Evolutionary conservation across 768 basidiomycete species (phyloP), one percentile per base, ranked within the genome.

Genomic region (Tulasnella sp.): DNA sequence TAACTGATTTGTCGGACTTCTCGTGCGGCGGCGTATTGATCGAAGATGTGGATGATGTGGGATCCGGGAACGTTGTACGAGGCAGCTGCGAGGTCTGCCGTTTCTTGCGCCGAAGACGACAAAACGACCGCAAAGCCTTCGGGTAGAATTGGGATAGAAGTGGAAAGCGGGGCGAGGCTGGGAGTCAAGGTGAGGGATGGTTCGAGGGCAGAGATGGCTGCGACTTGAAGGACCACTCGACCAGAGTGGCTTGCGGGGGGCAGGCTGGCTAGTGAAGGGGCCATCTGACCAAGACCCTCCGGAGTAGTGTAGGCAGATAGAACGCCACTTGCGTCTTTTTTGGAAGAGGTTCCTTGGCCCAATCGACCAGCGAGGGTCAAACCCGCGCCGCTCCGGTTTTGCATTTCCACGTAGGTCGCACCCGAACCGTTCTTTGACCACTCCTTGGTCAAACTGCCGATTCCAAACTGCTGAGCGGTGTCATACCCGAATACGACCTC

Each of bases 21-120:
- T 34, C 97, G 90, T 40, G 90, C 86, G 39, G 90, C 86, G 78
- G 89, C 89, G 81, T 93, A 87, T 79, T 97, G 93, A 83, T 99
- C 96, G 81, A 99, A 96, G 54, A 98, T 84, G 82, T 98, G 95
- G 75, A 96, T 87, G 76, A 93, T 90, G 82, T 97, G 93, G 54
- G 84, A 87, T 25, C 84, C 82, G 19, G 86, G 86, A 71, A 92
- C 83, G 77, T 85, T 86, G 85, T 96, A 96, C n/a, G 94, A 86
- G 69, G 94, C 86, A 36, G 88, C 80, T 2, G 95, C 88, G 75
- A 94, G 88, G 80, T 94, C 91, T 68, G 91, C 87, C 19, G 92
- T 86, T 82, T 97, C 94, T 79, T 92, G 91, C 0, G 94, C 89
- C 3, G 92, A 91, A 49, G 95, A 96, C 29, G 75, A 76, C 75